Conservation (phyloP, 2,329 filamentous ascomycete genomes). For the Rutstroemia sp. region DNA sequence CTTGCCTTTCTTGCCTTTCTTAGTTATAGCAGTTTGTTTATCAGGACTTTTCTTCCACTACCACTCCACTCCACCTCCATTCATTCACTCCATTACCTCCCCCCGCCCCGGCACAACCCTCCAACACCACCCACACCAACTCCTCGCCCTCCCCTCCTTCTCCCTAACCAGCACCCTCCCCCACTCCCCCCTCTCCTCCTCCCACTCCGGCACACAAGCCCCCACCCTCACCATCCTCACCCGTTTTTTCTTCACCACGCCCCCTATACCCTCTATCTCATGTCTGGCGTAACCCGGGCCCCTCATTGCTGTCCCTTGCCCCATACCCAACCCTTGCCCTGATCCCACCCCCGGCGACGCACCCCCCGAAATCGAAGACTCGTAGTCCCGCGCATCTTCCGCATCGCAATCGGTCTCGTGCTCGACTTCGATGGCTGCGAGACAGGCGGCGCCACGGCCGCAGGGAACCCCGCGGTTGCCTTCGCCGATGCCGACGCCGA, state of each 20-base stretch:
- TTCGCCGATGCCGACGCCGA: conserved; percentile 82
- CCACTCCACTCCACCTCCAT: background rate
- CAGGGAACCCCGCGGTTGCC: conserved; percentile 84
- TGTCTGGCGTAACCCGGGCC: conserved; percentile 74
- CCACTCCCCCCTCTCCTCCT: conserved; percentile 59
- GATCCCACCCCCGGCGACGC: conserved; percentile 4
- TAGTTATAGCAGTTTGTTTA: too few relatives aligned
- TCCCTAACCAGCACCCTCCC: conserved; percentile 65
- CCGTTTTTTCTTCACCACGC: conserved; percentile 80
- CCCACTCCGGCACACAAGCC: conserved; percentile 77
- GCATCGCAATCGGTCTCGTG: conserved; percentile 81
- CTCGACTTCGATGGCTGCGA: conserved; percentile 70
- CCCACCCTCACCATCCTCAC: conserved; percentile 76
- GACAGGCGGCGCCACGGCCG: conserved; percentile 67
- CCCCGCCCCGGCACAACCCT: conserved; percentile 58
- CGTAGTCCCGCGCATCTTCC: conserved; percentile 49
- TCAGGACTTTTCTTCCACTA: background rate
- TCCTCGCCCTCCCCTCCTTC: conserved; percentile 57
- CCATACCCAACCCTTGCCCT: conserved; percentile 5
- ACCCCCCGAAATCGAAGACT: too few relatives aligned
- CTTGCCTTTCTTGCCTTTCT: too few relatives aligned
- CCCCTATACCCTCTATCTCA: conserved; percentile 87
- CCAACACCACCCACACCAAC: conserved; percentile 91
- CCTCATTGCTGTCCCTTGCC: conserved; percentile 23
- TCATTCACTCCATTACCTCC: conserved; percentile 30